Conservation (phyloP, 169 alveolate species). For the Perkinsus olseni region DNA sequence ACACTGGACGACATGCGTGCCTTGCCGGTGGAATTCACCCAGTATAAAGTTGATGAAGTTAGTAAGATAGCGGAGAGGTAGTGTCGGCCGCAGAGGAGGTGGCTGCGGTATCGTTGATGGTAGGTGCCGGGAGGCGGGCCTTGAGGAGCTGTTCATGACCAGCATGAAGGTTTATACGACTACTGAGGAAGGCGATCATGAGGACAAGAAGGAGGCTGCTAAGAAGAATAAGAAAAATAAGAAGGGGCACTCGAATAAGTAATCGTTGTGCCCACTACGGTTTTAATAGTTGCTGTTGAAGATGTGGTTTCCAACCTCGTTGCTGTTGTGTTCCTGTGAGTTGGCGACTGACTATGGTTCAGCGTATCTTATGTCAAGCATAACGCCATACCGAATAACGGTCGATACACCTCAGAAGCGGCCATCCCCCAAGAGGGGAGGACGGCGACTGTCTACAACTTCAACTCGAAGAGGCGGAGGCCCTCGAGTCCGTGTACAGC, state of each 20-base stretch:
- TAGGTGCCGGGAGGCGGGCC: neutral
- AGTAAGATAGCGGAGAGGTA: neutral
- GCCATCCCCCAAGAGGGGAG: neutral
- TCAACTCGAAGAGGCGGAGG: neutral
- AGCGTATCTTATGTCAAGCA: no score
- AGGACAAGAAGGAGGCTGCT: neutral
- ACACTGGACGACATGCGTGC: neutral
- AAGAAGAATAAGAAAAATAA: neutral
- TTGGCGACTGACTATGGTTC: no score
- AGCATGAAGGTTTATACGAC: neutral
- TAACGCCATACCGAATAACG: neutral
- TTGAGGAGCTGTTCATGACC: neutral
- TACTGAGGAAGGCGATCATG: neutral
- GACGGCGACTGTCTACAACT: neutral
- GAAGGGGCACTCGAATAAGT: neutral
- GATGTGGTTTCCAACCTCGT: neutral
- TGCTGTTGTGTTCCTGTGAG: neutral
- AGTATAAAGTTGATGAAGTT: neutral
- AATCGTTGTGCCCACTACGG: neutral
- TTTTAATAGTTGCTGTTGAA: neutral
- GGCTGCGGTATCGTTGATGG: neutral
- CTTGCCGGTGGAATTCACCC: neutral
- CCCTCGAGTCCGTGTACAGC: neutral
- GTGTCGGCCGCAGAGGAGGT: neutral
- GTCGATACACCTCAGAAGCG: neutral